Base-by-base conservation (phyloP, 1,284 basidiomycete species). In the Trametes hirsuta region DNA sequence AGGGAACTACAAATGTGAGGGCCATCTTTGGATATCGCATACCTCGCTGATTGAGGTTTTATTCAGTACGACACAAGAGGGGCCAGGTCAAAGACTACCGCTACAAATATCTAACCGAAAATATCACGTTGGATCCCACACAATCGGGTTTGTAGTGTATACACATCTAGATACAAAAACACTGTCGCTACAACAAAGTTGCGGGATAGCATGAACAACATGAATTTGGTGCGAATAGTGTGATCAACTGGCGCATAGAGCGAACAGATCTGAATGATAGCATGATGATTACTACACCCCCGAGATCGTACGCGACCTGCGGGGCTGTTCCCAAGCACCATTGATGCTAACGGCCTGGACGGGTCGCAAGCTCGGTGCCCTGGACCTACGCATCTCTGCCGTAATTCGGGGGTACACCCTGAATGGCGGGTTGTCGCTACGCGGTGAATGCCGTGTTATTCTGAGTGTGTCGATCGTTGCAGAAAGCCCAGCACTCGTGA, bases 261-360 rank as follows among this genome's bases (percentile, higher is more conserved):
- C 24, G 36, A 25, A 24, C 6, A 50, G 18, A n/a, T 49, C 47
- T 21, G 14, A 4, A 37, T 10, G 1, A n/a, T 35, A 18, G 35
- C 37, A 36, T 14, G 18, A 10, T 22, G n/a, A 10, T 57, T 35
- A 57, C 14, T 35, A 57, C 14, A 47, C 22, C 11, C 56, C 56
- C 4, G 56, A 52, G 9, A 47, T 12, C 6, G 56, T 58, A n/a
- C 56, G 49, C 25, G 35, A 47, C 42, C 56, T 46, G 25, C 56
- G 49, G 2, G 44, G 45, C 18, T 45, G 49, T 21, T 58, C 45
- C 49, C 49, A 52, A 21, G 44, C n/a, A 8, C 25, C 25, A 4
- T 11, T 36, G 34, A 3, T 24, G 40, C 15, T 34, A 22, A 11
- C 24, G 6, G 50, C 24, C 25, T 40, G 21, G n/a, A 55, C 22